Base-by-base conservation (phyloP, 495 filamentous ascomycete genomes). In the Clavariopsis aquatica region DNA sequence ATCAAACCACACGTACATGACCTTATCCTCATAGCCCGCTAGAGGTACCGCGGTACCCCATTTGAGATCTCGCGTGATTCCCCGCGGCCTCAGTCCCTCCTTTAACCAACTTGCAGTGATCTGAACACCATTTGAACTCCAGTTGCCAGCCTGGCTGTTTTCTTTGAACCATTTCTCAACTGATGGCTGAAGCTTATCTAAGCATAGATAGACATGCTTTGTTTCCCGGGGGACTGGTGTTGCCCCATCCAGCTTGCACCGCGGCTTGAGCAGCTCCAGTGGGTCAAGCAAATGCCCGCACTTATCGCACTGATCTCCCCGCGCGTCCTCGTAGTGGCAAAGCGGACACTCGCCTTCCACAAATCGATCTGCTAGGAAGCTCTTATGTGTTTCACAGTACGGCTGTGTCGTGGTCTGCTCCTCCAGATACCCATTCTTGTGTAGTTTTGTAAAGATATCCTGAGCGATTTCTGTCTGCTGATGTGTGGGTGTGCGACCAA, bases 1-100 rank as follows among this genome's bases (percentile, higher is more conserved):
- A 75, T 98, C 94, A 69, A 98, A 98, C 94, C 94, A 98, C 41
- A 96, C 92, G 69, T 98, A 98, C 64, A 98, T 82, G 62, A 96
- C 92, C 80, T 95, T 95, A 60, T 88, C 81, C 60, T 87, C 87
- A 51, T 87, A 93, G 10, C 81, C 84, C 17, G 76, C 75, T 7
- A 66, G 52, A 15, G 67, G 67, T 15, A 91, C 82, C 9, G 86
- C 82, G 15, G 88, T 89, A 70, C 92, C 92, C 92, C 92, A 96
- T 75, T 87, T 91, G 52, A 98, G 80, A 77, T 96, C 92, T 68
- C 93, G 78, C n/a, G 92, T 96, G 71, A 98, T 96, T 62, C 89
- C 89, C 49, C 93, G 87, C 27, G 86, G 84, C 72, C 91, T 87
- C 65, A 96, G 75, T 3, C 92, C 92, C 73, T 90, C 85, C 51